Percentiles rank a stretch among this genome's conserved stretches.
These are phyloP conservation scores for Heracleum sosnowskyi DNA, from an alignment of 129 eudicot species.

Conservation along the genomic window DNA sequence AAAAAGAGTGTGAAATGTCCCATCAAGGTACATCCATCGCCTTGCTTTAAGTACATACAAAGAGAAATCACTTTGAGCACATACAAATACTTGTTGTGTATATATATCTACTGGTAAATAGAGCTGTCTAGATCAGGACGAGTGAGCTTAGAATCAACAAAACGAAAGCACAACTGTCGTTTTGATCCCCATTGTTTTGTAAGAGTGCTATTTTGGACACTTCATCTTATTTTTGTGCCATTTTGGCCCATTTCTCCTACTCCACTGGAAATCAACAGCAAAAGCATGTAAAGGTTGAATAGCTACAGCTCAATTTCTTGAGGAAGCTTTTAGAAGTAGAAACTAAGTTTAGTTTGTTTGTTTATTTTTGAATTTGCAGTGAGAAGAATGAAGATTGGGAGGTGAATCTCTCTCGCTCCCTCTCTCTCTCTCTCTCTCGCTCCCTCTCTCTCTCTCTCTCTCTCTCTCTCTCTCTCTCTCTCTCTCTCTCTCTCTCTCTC, in stretches of 20 bases:
- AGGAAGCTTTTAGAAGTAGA: no score
- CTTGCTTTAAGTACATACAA: constrained; percentile 8
- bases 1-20: no score
- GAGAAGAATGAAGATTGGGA: constrained; percentile 84
- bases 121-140: neutral
- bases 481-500: no score
- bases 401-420: constrained; percentile 29
- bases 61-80: neutral
- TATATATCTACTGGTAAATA: neutral
- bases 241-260: no score
- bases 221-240: neutral
- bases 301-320: no score
- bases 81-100: neutral
- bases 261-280: no score
- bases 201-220: neutral
- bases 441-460: neutral
- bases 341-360: constrained; percentile 9
- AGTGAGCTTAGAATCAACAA: neutral
- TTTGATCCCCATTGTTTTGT: neutral
- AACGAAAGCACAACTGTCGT: neutral
- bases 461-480: neutral
- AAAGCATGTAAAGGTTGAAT: no score
- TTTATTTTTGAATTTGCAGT: neutral
- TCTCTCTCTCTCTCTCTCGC: neutral
- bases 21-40: no score